A percentile compares a stretch with the other conserved stretches of the same genome.
These are phyloP conservation scores for Megacollybia platyphylla DNA, from an alignment of 1,284 basidiomycete species.

Conservation along the genomic window DNA sequence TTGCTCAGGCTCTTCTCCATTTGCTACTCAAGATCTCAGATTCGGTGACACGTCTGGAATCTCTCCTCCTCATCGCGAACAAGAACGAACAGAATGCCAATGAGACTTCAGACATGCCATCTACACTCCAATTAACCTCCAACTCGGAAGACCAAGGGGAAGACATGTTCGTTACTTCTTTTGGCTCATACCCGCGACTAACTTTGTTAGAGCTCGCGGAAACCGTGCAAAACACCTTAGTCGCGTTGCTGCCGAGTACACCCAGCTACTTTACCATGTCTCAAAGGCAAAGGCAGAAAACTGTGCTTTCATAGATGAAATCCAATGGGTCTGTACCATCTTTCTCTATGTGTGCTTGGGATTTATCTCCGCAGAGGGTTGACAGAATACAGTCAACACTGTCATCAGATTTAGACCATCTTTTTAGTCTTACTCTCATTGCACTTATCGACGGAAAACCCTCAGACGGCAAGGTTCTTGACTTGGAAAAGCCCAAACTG, in stretches of 20 bases:
- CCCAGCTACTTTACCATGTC: conserved; percentile 83
- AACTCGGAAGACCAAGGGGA: conserved; percentile 17
- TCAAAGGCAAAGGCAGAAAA: conserved; percentile 68
- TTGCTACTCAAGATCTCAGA: conserved; percentile 83
- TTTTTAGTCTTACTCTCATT: conserved; percentile 50
- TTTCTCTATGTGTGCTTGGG: conserved; percentile 7
- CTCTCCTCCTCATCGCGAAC: conserved; percentile 51
- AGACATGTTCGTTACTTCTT: conserved; percentile 20
- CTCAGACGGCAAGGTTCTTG: conserved; percentile 26
- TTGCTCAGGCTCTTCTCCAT: conserved; percentile 60
- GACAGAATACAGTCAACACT: conserved; percentile 70
- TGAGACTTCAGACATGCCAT: conserved; percentile 15
- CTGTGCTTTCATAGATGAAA: conserved; percentile 69
- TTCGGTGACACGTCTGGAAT: conserved; percentile 73
- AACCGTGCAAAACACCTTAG: conserved; percentile 75
- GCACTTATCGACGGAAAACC: conserved; percentile 33
- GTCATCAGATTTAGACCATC: conserved; percentile 71
- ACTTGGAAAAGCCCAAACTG: conserved; percentile 53
- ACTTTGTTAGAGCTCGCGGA: conserved; percentile 31
- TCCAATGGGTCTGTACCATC: conserved; percentile 69
- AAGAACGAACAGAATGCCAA: conserved; percentile 31
- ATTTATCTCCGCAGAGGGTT: conserved; percentile 43
- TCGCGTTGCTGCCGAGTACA: conserved; percentile 83
- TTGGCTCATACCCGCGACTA: background rate
- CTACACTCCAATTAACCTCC: conserved; percentile 10